phyloP scores from a whole-genome alignment of 495 filamentous ascomycete species.

The Penicillium cataractarum region DNA sequence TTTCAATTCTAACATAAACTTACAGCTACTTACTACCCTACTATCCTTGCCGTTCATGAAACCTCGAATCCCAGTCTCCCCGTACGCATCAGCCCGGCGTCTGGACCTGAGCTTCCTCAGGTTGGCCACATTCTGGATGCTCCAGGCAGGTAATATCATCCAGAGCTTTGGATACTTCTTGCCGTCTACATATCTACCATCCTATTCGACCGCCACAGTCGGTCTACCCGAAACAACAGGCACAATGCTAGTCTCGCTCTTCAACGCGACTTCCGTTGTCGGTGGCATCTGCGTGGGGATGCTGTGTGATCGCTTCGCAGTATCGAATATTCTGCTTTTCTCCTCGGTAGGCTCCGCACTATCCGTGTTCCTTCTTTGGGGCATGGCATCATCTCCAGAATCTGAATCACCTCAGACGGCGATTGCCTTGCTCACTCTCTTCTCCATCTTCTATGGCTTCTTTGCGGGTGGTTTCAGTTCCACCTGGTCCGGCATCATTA shows the following conservation, averaged over 20 bases:
- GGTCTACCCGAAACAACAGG: constrained; percentile 48
- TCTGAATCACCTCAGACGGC: constrained; percentile 38
- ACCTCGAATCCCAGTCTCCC: constrained; percentile 55
- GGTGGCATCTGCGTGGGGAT: constrained; percentile 62
- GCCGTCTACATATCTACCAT: constrained; percentile 66
- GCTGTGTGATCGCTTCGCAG: constrained; percentile 62
- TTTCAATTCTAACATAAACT: not conserved
- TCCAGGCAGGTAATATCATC: constrained; percentile 60
- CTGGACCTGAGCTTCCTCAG: constrained; percentile 54
- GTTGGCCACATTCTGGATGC: constrained; percentile 54
- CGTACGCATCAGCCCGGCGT: constrained; percentile 31
- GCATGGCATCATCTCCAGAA: constrained; percentile 43
- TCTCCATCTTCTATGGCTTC: constrained; percentile 69
- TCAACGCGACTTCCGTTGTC: constrained; percentile 61
- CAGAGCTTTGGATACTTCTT: constrained; percentile 71
- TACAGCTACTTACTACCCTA: constrained; percentile 49
- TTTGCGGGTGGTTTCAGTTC: constrained; percentile 66
- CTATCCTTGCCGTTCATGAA: constrained; percentile 61
- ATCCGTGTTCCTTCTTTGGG: constrained; percentile 71
- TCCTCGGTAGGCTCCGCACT: constrained; percentile 60
- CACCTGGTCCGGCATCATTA: constrained; percentile 66
- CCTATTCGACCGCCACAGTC: constrained; percentile 55
- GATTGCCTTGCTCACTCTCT: constrained; percentile 62
- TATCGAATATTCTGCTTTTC: constrained; percentile 62
- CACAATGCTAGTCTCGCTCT: constrained; percentile 56